Evolutionary conservation across 106 monocot genomes (phyloP), one percentile per base, ranked within the genome.

Genomic region (Acorus gramineus): DNA sequence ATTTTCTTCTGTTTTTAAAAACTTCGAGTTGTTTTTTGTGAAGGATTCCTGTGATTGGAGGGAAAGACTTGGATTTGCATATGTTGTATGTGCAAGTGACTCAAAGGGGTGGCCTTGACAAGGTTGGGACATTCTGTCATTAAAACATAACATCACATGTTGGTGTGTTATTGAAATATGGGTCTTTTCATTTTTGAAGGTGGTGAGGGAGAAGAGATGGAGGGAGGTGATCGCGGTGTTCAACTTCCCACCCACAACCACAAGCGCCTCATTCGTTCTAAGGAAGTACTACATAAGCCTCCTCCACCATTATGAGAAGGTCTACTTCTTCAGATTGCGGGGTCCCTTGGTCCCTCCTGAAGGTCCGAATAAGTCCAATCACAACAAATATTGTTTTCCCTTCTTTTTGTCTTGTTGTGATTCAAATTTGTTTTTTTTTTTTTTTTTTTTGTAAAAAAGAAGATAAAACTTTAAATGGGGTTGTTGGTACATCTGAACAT

Each of bases 1-100:
- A 11, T 67, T 5, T 14, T 9, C 10, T 7, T 79, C 4, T 44
- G 10, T 48, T 50, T 56, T 46, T 28, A 28, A 28, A 28, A 28
- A 28, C 28, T 28, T 28, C 28, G 28, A 28, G 1, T 28, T 28
- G 28, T 3, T 3, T 63, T 49, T 8, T 55, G 14, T 47, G 14
- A 46, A 93, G 93, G 85, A 63, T 77, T 46, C 89, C 89, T 64
- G 89, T 93, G 67, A 81, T 93, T 63, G 93, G 93, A 66, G 89
- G 93, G 52, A 89, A 85, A 66, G 89, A 85, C 44, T 70, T 93
- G 3, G 79, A 89, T 59, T 49, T 93, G 65, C 89, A 89, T 60
- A 73, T 71, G 46, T 63, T 93, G 53, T 93, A 86, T 68, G 78
- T 75, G 4, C 75, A 93, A 66, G 93, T 93, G 11, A 89, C 93